Evolutionary conservation across 2,329 filamentous ascomycete species (phyloP).

Genomic region (Rugonectria rugulosa): DNA sequence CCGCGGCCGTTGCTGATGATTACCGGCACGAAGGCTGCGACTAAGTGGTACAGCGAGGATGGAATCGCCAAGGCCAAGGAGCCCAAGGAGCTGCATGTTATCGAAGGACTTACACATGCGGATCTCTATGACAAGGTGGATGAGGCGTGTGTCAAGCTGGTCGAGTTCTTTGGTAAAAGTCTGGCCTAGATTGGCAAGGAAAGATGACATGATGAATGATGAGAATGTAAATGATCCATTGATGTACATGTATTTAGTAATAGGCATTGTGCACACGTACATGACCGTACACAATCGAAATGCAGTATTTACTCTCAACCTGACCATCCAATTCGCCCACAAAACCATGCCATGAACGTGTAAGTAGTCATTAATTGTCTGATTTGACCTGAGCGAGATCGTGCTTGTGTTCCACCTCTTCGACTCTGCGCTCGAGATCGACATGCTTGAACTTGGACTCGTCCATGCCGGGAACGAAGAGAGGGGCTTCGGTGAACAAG

Average conservation of each 20-base stretch:
- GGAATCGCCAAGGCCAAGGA: conserved; percentile 21
- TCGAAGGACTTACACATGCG: conserved; percentile 25
- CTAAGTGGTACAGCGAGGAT: conserved; percentile 14
- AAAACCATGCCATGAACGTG: neutral
- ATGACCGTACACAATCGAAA: neutral
- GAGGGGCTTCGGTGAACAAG: conserved; percentile 70
- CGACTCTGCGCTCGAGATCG: conserved; percentile 66
- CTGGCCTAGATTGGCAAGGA: neutral
- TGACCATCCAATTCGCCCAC: neutral
- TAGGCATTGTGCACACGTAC: neutral
- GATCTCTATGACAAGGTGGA: conserved; percentile 28
- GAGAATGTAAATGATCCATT: neutral
- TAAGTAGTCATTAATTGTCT: neutral
- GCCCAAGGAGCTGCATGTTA: conserved; percentile 27
- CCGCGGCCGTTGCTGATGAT: conserved; percentile 19
- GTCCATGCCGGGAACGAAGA: conserved; percentile 66
- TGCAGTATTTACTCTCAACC: neutral
- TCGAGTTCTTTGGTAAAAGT: conserved; percentile 21
- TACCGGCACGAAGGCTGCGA: conserved; percentile 5
- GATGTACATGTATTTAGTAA: neutral
- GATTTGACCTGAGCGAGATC: conserved; percentile 20
- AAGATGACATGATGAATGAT: neutral
- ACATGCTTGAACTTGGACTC: conserved; percentile 48
- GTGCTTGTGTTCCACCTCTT: conserved; percentile 63
- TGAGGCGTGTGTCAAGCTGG: conserved; percentile 19